phyloP scores from a whole-genome alignment of 192 early-diverging fungal species.

The Coemansia sp. region DNA sequence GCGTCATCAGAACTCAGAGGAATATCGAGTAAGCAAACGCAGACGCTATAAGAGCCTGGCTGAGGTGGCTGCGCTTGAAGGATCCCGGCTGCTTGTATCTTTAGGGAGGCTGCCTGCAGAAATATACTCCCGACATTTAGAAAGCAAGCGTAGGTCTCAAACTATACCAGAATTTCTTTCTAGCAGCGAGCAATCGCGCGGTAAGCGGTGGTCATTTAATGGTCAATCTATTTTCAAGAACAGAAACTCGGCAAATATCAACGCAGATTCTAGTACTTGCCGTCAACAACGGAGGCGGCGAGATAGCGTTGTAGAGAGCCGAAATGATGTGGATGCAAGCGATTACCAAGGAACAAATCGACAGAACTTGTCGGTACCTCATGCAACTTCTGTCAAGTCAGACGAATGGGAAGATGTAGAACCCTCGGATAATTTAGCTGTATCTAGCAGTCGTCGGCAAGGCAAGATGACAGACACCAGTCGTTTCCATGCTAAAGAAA shows the following conservation, averaged over 20 bases:
- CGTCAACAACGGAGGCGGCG: neutral
- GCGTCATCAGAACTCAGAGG: neutral
- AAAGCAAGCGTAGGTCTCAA: slow-evolving; percentile 16
- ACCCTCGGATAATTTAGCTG: neutral
- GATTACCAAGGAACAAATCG: no score
- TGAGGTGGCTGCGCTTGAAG: slow-evolving; percentile 36
- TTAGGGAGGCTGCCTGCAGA: slow-evolving; percentile 25
- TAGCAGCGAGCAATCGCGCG: neutral
- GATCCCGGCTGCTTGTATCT: slow-evolving; percentile 41
- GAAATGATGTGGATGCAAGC: neutral
- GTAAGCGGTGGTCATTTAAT: slow-evolving; percentile 20
- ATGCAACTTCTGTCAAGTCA: neutral
- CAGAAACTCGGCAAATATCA: no score
- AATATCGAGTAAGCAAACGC: slow-evolving; percentile 2
- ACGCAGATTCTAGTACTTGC: no score
- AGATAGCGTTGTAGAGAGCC: neutral
- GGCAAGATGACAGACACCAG: slow-evolving; percentile 3
- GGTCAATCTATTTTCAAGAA: neutral
- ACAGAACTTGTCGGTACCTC: no score
- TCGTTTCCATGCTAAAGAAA: neutral
- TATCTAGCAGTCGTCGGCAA: neutral
- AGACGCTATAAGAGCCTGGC: slow-evolving; percentile 48
- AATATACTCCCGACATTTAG: slow-evolving; percentile 15
- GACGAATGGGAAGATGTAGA: slow-evolving; percentile 8
- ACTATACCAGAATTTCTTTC: neutral